These are phyloP conservation scores for Penicillium taxi DNA, from an alignment of 495 filamentous ascomycete genomes.

Conservation along the genomic window DNA sequence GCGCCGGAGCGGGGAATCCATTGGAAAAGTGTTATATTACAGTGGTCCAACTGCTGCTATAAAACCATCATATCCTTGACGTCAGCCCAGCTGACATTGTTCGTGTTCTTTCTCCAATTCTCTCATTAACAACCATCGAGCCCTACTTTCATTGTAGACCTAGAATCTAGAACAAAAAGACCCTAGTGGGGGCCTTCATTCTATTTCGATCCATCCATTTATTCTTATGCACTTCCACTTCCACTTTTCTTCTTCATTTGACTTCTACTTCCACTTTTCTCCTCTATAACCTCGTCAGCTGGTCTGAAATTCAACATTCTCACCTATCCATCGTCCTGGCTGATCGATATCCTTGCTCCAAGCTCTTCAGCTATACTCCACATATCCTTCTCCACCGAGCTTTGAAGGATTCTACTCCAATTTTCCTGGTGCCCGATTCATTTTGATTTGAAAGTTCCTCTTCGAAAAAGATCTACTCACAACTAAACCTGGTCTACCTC, in stretches of 20 bases:
- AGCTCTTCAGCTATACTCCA: constrained; percentile 4
- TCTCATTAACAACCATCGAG: constrained; percentile 11
- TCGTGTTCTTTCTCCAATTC: constrained; percentile 11
- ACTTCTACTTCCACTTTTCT: background rate
- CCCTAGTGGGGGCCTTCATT: background rate
- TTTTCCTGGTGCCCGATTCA: no score
- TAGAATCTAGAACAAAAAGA: constrained; percentile 1
- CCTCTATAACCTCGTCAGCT: constrained; percentile 14
- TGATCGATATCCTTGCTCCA: constrained; percentile 1
- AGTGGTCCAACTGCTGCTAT: no score
- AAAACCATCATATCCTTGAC: constrained; percentile 14
- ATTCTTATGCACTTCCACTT: constrained; percentile 3
- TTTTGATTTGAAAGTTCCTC: no score
- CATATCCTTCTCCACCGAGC: no score
- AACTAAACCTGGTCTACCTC: no score
- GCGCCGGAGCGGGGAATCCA: constrained; percentile 10
- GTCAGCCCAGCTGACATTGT: constrained; percentile 14
- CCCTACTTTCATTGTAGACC: background rate
- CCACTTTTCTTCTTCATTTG: background rate
- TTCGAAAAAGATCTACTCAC: no score
- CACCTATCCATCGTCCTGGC: background rate
- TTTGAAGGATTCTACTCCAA: no score
- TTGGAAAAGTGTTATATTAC: no score
- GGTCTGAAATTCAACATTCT: constrained; percentile 13
- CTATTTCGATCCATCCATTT: no score